Evolutionary conservation across 2,329 filamentous ascomycete species (phyloP).

Genomic region (Thielaviopsis punctulata): DNA sequence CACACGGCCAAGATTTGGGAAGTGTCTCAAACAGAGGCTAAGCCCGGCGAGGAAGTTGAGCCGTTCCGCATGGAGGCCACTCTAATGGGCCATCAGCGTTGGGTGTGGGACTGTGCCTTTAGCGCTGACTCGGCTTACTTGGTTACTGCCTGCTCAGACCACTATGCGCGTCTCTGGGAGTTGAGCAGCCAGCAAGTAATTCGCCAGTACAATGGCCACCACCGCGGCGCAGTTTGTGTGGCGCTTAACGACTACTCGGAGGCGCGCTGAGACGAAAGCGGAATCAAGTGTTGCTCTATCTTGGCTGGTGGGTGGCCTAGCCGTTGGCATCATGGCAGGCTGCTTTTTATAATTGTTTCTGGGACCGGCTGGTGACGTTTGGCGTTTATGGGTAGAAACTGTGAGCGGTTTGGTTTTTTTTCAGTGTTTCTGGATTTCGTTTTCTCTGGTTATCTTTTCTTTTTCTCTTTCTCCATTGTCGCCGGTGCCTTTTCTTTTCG

Average conservation of each 20-base stretch:
- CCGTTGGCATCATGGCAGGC: background rate
- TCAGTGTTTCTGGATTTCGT: background rate
- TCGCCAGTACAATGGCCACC: conserved; percentile 87
- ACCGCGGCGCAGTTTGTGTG: conserved; percentile 80
- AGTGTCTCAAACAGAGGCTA: conserved; percentile 50
- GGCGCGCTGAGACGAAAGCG: conserved; percentile 17
- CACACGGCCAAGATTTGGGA: conserved; percentile 95
- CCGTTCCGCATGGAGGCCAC: conserved; percentile 72
- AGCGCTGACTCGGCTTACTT: conserved; percentile 84
- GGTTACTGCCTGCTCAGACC: conserved; percentile 83
- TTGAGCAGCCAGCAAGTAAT: conserved; percentile 75
- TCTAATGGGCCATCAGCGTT: conserved; percentile 76
- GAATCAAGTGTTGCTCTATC: background rate
- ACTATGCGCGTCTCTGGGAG: conserved; percentile 87
- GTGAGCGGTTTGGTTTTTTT: background rate
- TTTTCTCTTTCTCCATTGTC: background rate
- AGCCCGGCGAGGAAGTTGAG: conserved; percentile 25
- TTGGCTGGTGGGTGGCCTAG: background rate
- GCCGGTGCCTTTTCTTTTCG: background rate
- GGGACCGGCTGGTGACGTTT: background rate
- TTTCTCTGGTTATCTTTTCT: background rate
- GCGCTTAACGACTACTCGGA: conserved; percentile 75
- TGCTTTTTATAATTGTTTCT: background rate
- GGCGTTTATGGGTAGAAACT: background rate
- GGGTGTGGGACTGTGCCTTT: conserved; percentile 97